Conservation (phyloP, 2,329 filamentous ascomycete species). For the Ophiostoma piceae region DNA sequence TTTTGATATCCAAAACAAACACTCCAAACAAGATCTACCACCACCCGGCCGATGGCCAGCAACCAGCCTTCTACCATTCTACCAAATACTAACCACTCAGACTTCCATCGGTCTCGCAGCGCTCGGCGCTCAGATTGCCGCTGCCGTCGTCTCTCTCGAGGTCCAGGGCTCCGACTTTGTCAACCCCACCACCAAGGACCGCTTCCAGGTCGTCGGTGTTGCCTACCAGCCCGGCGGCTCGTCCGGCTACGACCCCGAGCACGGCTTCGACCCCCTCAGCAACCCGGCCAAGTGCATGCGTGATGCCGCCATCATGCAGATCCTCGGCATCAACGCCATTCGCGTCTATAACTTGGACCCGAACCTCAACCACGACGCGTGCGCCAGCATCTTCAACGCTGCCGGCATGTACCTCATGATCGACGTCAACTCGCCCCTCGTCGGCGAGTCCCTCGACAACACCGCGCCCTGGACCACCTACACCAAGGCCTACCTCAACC, state of each 20-base stretch:
- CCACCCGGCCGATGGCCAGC: not conserved
- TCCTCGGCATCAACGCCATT: slow-evolving; percentile 60
- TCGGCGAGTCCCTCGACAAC: slow-evolving; percentile 53
- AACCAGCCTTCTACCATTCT: not conserved
- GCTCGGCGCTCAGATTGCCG: slow-evolving; percentile 48
- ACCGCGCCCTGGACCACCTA: slow-evolving; percentile 52
- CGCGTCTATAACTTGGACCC: slow-evolving; percentile 66
- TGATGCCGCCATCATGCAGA: slow-evolving; percentile 62
- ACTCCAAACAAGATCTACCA: not conserved
- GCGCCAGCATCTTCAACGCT: slow-evolving; percentile 63
- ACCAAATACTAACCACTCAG: slow-evolving; percentile 28
- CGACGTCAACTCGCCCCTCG: slow-evolving; percentile 61
- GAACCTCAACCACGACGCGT: slow-evolving; percentile 60
- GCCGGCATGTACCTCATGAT: slow-evolving; percentile 65
- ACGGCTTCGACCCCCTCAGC: slow-evolving; percentile 55
- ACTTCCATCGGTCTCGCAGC: slow-evolving; percentile 46
- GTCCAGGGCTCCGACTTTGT: slow-evolving; percentile 56
- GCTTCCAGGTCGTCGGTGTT: slow-evolving; percentile 62
- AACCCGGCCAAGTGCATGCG: slow-evolving; percentile 54
- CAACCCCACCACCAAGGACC: slow-evolving; percentile 53
- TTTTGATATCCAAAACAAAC: not conserved
- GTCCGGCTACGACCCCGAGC: slow-evolving; percentile 53
- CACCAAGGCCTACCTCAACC: slow-evolving; percentile 56
- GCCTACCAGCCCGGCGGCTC: slow-evolving; percentile 66
- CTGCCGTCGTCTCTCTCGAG: slow-evolving; percentile 53